Percentiles rank a stretch among this genome's conserved stretches.
phyloP scores from a whole-genome alignment of 169 alveolate species.

The Plasmodium vivax region DNA sequence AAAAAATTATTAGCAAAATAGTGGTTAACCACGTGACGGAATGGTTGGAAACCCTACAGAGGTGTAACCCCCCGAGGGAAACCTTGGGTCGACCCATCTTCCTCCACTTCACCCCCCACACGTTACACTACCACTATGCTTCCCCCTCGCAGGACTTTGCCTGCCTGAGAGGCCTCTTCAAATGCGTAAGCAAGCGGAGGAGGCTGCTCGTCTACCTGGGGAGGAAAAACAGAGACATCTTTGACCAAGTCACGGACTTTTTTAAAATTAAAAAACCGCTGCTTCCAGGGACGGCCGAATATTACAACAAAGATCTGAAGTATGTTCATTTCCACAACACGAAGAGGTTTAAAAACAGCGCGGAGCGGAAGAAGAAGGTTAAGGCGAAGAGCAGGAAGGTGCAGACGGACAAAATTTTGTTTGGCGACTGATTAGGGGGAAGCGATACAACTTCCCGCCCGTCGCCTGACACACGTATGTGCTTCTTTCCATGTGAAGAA shows the following conservation, averaged over 20 bases:
- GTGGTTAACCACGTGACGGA: neutral
- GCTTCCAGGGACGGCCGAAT: conserved; percentile 59
- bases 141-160: conserved; percentile 51
- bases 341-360: conserved; percentile 66
- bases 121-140: neutral
- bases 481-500: neutral
- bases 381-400: conserved; percentile 36
- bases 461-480: neutral
- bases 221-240: conserved; percentile 35
- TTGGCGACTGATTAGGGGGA: neutral
- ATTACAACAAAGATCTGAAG: conserved; percentile 51
- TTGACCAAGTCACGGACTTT: conserved; percentile 32
- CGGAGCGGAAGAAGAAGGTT: conserved; percentile 54
- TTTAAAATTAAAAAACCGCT: conserved; percentile 73
- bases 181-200: conserved; percentile 67
- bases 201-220: conserved; percentile 49
- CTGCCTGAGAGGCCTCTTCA: conserved; percentile 60
- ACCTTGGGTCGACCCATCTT: neutral
- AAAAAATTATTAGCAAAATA: neutral
- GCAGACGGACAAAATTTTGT: conserved; percentile 70
- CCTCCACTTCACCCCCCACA: neutral
- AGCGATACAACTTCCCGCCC: neutral
- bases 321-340: conserved; percentile 61
- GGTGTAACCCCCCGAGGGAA: neutral
- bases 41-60: neutral